Base-by-base conservation (phyloP, 768 basidiomycete species). In the Gymnopilus dilepis region DNA sequence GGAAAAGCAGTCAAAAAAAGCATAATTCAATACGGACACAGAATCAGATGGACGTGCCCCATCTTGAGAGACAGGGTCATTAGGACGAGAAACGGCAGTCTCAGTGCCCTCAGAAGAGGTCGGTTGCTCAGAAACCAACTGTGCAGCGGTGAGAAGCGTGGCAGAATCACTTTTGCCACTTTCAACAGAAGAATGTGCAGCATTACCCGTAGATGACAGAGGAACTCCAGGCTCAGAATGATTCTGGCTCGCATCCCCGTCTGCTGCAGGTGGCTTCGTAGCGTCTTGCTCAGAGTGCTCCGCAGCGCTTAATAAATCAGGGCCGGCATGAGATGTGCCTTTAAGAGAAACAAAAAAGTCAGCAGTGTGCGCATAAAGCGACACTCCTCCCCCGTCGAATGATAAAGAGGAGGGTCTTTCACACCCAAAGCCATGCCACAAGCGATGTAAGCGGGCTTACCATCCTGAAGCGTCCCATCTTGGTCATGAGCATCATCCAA, bases 301-400 rank as follows among this genome's bases (percentile, higher is more conserved):
- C 52, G 68, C 50, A 65, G 67, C 76, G 68, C 73, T 76, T 76
- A 80, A 75, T 76, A 80, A 72, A 77, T 80, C 72, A 63, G 75
- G 70, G 73, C 72, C 76, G 77, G 70, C 74, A 73, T 73, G 70
- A 77, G 72, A 67, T 74, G 77, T 72, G 74, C 82, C 84, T 85
- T 83, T 74, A 82, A 77, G 78, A 69, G 81, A 70, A 70, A 74
- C 69, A 71, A 73, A 73, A 75, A 66, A 72, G 84, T 92, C 75
- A 91, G 90, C 76, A 73, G 80, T 78, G 82, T 79, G 85, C 81
- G 83, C 79, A 76, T 73, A 69, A 78, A 78, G 81, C 78, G 62
- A 67, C 53, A 66, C 74, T 69, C 76, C 78, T 76, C 77, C 78
- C 73, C 62, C 67, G 62, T 67, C 64, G 68, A 69, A 66, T 62